Base-by-base conservation (phyloP, 192 early-diverging fungal genomes). In the Oehlia diaphana region DNA sequence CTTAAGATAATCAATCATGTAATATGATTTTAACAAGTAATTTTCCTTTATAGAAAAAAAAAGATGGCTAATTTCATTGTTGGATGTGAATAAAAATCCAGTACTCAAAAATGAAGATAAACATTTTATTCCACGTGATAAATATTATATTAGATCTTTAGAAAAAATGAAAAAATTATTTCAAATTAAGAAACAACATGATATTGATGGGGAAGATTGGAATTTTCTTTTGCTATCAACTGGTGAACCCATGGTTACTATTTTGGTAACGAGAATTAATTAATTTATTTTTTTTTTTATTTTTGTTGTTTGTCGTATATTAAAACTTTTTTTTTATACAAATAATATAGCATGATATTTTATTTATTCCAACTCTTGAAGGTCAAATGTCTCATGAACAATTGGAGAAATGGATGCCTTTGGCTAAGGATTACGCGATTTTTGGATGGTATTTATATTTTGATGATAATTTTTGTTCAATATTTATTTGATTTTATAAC, bases 191-290 rank as follows among this genome's bases (percentile, higher is more conserved):
- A 92, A 93, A 83, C 85, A 85, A 81, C 82, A 93, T 81, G 92
- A 93, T 86, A 86, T 94, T 39, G 81, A 88, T 76, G 85, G 91
- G 44, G 92, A 94, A 84, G 89, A 93, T 73, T 91, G 92, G 84
- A 87, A 90, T 50, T 78, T 89, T 39, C 90, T 91, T 87, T 83
- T 88, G 61, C 81, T 87, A 83, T n/a, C 82, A 63, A 39, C 78
- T 62, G 87, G 88, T 37, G 89, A 91, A 70, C 82, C 86, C 3
- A 82, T 82, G 14, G 78, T 86, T 19, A 77, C 84, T 69, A 80
- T 84, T 26, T 83, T 91, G 80, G 88, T 84, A 89, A 82, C 73
- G 77, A 75, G 65, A 49, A 75, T 31, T 31, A 31, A 44, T 79
- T 78, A 44, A 64, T 82, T 33, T 81, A 80, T 81, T 47, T 83